phyloP scores from a whole-genome alignment of 306 rosid genomes.

The Prunus mongolica region DNA sequence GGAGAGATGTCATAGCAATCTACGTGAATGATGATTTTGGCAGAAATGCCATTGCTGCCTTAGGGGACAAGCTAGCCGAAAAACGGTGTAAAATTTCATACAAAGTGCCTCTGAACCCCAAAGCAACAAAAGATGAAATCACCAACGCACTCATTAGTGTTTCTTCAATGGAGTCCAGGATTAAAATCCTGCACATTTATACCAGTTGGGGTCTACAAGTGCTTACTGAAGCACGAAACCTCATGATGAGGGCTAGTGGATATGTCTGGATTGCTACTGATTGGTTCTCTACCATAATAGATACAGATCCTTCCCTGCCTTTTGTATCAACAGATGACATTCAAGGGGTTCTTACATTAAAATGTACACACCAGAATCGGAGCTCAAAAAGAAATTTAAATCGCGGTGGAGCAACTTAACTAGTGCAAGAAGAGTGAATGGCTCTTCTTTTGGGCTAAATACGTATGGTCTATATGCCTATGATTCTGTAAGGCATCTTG shows the following conservation, averaged over 20 bases:
- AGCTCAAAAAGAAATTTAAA: background rate
- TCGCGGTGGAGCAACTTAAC: conserved; percentile 19
- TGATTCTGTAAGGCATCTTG: conserved; percentile 25
- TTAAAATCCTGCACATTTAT: conserved; percentile 24
- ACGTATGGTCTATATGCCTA: conserved; percentile 25
- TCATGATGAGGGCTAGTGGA: conserved; percentile 16
- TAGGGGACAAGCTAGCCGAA: conserved; percentile 28
- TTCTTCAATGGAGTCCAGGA: conserved; percentile 17
- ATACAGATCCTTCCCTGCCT: conserved; percentile 15
- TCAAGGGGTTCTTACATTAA: conserved; percentile 31
- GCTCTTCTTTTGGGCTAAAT: conserved; percentile 14
- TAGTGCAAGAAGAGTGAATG: background rate
- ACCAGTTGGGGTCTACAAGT: conserved; percentile 16
- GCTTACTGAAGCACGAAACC: conserved; percentile 4
- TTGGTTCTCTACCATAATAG: conserved; percentile 28
- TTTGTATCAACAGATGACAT: background rate
- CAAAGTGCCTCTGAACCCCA: conserved; percentile 26
- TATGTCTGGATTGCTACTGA: conserved; percentile 35
- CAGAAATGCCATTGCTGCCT: conserved; percentile 23
- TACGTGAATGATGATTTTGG: conserved; percentile 27
- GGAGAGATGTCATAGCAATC: conserved; percentile 32
- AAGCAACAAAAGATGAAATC: conserved; percentile 9
- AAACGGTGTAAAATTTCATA: conserved; percentile 29
- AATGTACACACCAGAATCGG: conserved; percentile 14
- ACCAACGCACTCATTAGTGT: conserved; percentile 10